Evolutionary conservation across 306 rosid genomes (phyloP), one percentile per base, ranked within the genome.

Genomic region (Acacia melanoxylon): DNA sequence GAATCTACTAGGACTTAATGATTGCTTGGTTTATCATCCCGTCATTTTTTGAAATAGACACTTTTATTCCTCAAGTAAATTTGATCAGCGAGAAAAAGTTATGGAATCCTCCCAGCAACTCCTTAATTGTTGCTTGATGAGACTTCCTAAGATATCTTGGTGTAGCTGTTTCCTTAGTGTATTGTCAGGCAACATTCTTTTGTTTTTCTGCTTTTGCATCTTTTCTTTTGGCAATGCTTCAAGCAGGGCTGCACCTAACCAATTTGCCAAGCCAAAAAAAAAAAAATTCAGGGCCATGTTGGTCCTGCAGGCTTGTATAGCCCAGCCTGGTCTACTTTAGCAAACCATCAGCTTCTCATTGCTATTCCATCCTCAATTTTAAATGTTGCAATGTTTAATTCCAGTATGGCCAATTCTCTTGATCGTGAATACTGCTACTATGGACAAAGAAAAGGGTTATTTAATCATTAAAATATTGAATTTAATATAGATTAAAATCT

Each of bases 101-200:
- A 68, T 68, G 31, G 40, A 20, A 68, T 68, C 51, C 27, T 68
- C 74, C 33, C 74, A 10, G 51, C 45, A 46, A n/a, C 74, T 68
- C 29, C 9, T 37, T 52, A 33, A 10, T 85, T 44, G 58, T 51
- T 65, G 85, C 51, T 81, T 2, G 61, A 65, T 29, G 19, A 27
- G 33, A 52, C 74, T 65, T 59, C 24, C 15, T 71, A 82, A 75
- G 74, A 56, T 68, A 69, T 76, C 44, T 16, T 82, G 70, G 70
- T 33, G 51, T 37, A 77, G 76, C 72, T 35, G 61, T 54, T 20
- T 20, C 25, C 41, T 27, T 54, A 27, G 61, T 84, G 46, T 79
- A 66, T 22, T 37, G 9, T 70, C 1, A 22, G 78, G 62, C 70
- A 48, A 71, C 79, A 27, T 83, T 45, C 74, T 67, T 48, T 31